Base-by-base conservation (phyloP, 1,284 basidiomycete genomes). In the Microbotryum scabiosae region DNA sequence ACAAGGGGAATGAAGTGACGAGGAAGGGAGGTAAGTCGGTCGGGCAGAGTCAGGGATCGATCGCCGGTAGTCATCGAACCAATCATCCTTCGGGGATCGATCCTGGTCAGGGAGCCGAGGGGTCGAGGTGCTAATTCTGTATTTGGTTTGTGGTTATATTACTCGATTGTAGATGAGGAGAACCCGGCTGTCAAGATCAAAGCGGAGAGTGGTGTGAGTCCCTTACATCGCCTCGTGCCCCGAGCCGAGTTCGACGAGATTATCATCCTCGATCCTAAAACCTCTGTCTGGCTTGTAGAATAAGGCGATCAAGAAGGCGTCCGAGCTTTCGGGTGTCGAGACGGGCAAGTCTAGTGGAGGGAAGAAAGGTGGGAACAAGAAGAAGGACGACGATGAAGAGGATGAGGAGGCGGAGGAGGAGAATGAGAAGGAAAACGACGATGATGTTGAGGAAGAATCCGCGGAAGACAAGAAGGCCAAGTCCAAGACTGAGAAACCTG, bases 131-230 rank as follows among this genome's bases (percentile, higher is more conserved):
- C 9, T 8, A 20, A 3, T 9, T 7, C 2, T 7, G 2, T 20
- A 9, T 30, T 30, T 30, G 30, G 10, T 30, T 30, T 30, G 30
- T 7, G 30, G 9, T 30, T 30, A 9, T 30, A 12, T 14, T 8
- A 5, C n/a, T 14, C 21, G 4, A 2, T 32, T 41, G 20, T 50
- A 62, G 57, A 56, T 4, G 60, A 55, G 3, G 64, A 65, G n/a
- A 61, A 65, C 43, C 64, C 64, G 8, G 64, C 64, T n/a, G 64
- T 65, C 28, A 60, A 63, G 53, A 46, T 65, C 30, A 60, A 63
- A 50, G 64, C 64, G 23, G 57, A 57, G 21, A 48, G 61, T 6
- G 61, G 64, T 51, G 63, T 65, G 14, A 47, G 63, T 58, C 1
- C 9, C 18, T 10, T 21, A 18, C 41, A 9, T 23, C 5, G 25